Evolutionary conservation across 225 moss, liverwort and hornwort genomes (phyloP), one percentile per base, ranked within the genome.

Genomic region (Pseudoscleropodium purum): DNA sequence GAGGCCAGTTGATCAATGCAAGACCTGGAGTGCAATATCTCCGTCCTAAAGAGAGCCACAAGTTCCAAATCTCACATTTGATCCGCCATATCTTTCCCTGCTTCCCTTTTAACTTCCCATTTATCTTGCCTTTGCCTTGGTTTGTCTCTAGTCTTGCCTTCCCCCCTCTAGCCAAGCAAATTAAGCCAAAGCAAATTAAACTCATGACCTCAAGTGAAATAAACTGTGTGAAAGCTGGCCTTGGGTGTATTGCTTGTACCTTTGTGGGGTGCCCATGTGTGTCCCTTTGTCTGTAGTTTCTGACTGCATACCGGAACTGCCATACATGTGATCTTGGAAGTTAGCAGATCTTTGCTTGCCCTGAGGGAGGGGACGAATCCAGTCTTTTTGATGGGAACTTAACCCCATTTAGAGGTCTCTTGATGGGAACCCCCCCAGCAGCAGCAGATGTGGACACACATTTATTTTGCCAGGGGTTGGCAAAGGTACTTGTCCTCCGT

Each of bases 381-480:
- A 15, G 37, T 54, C 23, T 36, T 54, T 78, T 74, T 9, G 20
- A 54, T 24, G 78, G 78, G 78, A 78, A 78, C 78, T 8, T 49
- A 11, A 5, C 37, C 54, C 16, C 4, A 15, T 6, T 57, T 27
- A 7, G 79, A n/a, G 79, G 76, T n/a, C 79, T 10, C 59, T 59
- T 61, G 41, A 61, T 60, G 79, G n/a, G 57, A 57, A 57, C 79
- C 21, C 77, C 41, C 59, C 8, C 13, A 60, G 23, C 59, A 59
- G 60, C 21, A 59, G 59, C 45, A 6, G 91, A 72, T 15, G n/a
- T 63, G 90, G 64, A 89, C 92, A 91, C 91, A 92, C 87, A 92
- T 91, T 91, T 77, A 92, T 82, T 76, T 69, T 87, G 86, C 76
- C 82, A 67, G 82, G n/a, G 65, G 65, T 75, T 68, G 84, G 84